Percentiles rank a stretch among this genome's conserved stretches.
These are phyloP conservation scores for Sporisorium exsertum DNA, from an alignment of 1,284 basidiomycete genomes.

Conservation along the genomic window DNA sequence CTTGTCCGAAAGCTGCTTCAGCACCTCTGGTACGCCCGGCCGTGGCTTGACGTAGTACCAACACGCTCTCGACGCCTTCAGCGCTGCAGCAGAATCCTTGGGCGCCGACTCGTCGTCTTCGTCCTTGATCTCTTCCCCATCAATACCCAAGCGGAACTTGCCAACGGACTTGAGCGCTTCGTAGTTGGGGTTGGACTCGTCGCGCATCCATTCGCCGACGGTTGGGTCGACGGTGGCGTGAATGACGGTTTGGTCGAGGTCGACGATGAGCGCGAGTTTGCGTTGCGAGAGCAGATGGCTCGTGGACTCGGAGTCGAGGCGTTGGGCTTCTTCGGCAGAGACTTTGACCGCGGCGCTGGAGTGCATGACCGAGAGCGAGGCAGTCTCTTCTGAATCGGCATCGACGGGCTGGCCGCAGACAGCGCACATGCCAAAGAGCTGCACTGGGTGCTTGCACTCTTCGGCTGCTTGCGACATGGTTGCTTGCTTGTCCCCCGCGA, in stretches of 20 bases:
- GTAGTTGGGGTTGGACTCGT: conserved; percentile 87
- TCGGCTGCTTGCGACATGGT: conserved; percentile 24
- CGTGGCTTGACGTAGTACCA: conserved; percentile 96
- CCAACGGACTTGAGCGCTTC: conserved; percentile 85
- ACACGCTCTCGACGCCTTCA: conserved; percentile 73
- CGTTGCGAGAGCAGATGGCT: conserved; percentile 79
- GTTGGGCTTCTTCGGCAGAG: conserved; percentile 77
- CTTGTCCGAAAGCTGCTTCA: conserved; percentile 78
- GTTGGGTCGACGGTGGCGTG: conserved; percentile 99
- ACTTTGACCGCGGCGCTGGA: conserved; percentile 63
- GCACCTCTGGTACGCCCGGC: conserved; percentile 85
- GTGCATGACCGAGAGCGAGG: conserved; percentile 62
- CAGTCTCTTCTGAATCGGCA: conserved; percentile 66
- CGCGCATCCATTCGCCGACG: conserved; percentile 93
- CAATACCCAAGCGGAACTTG: conserved; percentile 85
- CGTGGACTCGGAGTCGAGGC: conserved; percentile 85
- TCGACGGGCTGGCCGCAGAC: conserved; percentile 94
- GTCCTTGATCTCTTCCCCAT: conserved; percentile 73
- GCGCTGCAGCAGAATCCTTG: conserved; percentile 20
- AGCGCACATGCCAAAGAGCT: conserved; percentile 90
- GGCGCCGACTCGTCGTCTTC: conserved; percentile 31
- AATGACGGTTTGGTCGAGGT: conserved; percentile 98
- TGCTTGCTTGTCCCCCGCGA: not conserved
- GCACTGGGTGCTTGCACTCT: conserved; percentile 88
- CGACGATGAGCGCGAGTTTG: conserved; percentile 93